Evolutionary conservation across 2,329 filamentous ascomycete species (phyloP), one percentile per base, ranked within the genome.

Genomic region (Cladobotryum protrusum): DNA sequence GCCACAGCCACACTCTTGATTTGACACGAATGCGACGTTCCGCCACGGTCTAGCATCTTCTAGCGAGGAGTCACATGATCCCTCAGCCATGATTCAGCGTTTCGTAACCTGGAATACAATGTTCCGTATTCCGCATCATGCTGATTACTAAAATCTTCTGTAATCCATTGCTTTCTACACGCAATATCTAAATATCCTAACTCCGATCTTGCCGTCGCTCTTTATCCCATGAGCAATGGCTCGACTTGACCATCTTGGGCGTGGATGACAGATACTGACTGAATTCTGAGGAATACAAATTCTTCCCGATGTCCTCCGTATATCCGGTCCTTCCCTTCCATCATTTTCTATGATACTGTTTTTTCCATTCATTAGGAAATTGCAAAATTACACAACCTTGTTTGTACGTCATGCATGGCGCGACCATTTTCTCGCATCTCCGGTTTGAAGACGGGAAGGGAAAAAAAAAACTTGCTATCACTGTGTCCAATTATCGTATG

Each of bases 1-100:
- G 47, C 54, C 45, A 53, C 52, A 41, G 44, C 37, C 19, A 56
- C 56, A 55, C 56, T 58, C 35, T 20, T 11, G 19, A n/a, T n/a
- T 17, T n/a, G 35, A 37, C 35, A 37, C 35, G 35, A 37, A 37
- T 37, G 35, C 35, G 35, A 37, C 35, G 35, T 37, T 37, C 35
- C 35, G 35, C 35, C 35, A 37, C 35, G 17, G 24, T 29, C 24
- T 29, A 29, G 6, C 2, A 29, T 29, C 11, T 29, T 29, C 24
- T 29, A 29, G 24, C 2, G 24, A 29, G 24, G 3, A 9, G 24
- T 29, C 48, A 50, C 48, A 50, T 50, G 48, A 50, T 37, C 19
- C 18, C n/a, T 39, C 39, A 19, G 41, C 19, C 24, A 29, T 29
- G 24, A 29, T 29, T 29, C 24, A 29, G 6, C 24, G 6, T 32